Percentiles rank a stretch among this genome's conserved stretches.
These are phyloP conservation scores for Rutstroemia sydowiana DNA, from an alignment of 2,329 filamentous ascomycete species.

Conservation along the genomic window DNA sequence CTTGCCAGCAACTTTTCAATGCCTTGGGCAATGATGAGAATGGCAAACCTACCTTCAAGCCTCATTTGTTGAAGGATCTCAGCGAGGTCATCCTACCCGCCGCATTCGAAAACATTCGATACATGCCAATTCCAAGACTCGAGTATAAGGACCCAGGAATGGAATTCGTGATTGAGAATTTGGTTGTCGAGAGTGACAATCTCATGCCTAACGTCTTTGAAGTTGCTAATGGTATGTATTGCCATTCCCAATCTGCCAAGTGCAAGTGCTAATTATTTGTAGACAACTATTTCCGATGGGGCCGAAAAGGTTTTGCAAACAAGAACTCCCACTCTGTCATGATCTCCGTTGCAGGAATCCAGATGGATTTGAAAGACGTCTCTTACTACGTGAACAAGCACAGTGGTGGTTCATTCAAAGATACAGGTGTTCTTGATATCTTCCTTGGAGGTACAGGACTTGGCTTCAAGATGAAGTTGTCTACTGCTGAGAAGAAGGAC, in stretches of 20 bases:
- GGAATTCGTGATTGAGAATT: constrained; percentile 87
- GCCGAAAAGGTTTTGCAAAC: constrained; percentile 77
- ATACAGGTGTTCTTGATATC: constrained; percentile 83
- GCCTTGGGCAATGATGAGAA: constrained; percentile 83
- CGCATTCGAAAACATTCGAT: constrained; percentile 76
- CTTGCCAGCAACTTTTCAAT: constrained; percentile 77
- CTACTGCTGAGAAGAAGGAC: constrained; percentile 70
- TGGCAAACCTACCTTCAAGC: constrained; percentile 86
- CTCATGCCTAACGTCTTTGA: constrained; percentile 90
- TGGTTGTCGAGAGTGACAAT: constrained; percentile 94
- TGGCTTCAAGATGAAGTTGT: constrained; percentile 84
- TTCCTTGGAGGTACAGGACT: constrained; percentile 81
- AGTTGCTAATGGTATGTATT: constrained; percentile 54
- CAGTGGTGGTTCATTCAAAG: constrained; percentile 76
- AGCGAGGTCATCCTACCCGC: constrained; percentile 79
- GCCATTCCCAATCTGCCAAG: background rate
- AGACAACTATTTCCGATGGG: constrained; percentile 90
- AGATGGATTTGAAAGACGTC: constrained; percentile 86
- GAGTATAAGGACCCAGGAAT: constrained; percentile 81
- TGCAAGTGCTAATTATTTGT: constrained; percentile 1
- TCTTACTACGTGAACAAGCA: constrained; percentile 95
- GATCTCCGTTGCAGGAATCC: constrained; percentile 79
- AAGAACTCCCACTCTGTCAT: constrained; percentile 75
- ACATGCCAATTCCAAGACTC: constrained; percentile 88
- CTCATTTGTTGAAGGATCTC: constrained; percentile 82